Percentiles rank a stretch among this genome's conserved stretches.
phyloP scores from a whole-genome alignment of 352 stramenopile species.

The Blastocystis sp. region DNA sequence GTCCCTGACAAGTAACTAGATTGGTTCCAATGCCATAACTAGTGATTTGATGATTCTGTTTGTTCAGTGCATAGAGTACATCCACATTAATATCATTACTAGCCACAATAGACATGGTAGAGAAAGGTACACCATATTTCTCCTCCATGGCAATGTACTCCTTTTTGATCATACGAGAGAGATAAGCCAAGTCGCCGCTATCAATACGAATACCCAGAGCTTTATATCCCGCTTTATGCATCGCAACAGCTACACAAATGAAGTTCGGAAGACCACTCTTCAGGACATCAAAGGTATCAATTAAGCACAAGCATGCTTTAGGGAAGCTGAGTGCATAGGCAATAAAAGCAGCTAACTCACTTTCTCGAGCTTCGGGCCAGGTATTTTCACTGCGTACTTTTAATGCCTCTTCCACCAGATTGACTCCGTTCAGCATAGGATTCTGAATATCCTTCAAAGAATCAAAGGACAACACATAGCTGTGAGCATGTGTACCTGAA shows the following conservation, averaged over 20 bases:
- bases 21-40: conserved; percentile 90
- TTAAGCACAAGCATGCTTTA: conserved; percentile 88
- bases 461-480: conserved; percentile 91
- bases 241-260: conserved; percentile 86
- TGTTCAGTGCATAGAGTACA: conserved; percentile 87
- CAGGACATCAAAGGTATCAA: conserved; percentile 98
- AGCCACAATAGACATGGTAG: conserved; percentile 86
- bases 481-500: conserved; percentile 93
- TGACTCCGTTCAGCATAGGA: conserved; percentile 74
- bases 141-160: conserved; percentile 21
- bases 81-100: conserved; percentile 99
- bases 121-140: conserved; percentile 73
- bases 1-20: conserved; percentile 93
- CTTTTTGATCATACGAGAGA: conserved; percentile 76
- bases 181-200: conserved; percentile 92
- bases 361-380: conserved; percentile 73
- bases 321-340: conserved; percentile 95
- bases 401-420: conserved; percentile 79
- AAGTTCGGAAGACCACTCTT: conserved; percentile 94
- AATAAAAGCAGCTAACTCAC: conserved; percentile 96
- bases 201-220: conserved; percentile 90
- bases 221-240: conserved; percentile 79
- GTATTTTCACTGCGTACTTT: conserved; percentile 75
- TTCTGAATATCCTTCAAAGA: conserved; percentile 83
- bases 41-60: conserved; percentile 91